phyloP scores from a whole-genome alignment of 306 rosid species.

The Fragaria vesca region DNA sequence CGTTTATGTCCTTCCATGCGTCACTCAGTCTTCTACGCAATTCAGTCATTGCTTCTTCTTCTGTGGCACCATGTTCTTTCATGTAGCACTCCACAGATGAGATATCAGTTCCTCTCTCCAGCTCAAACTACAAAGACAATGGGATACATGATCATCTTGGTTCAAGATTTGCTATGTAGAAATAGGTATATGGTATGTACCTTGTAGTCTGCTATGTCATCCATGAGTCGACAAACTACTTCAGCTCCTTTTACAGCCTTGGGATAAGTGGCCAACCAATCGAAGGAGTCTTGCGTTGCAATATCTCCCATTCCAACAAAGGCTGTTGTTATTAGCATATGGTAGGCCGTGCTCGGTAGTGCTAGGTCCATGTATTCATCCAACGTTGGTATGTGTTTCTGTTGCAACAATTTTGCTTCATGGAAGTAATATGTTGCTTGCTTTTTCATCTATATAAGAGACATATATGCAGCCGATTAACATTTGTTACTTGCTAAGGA shows the following conservation, averaged over 20 bases:
- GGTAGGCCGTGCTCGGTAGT: background rate
- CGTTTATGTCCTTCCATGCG: background rate
- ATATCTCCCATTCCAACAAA: slow-evolving; percentile 11
- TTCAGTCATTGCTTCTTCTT: background rate
- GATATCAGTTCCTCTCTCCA: background rate
- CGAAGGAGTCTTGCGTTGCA: slow-evolving; percentile 2
- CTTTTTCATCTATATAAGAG: background rate
- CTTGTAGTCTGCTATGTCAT: background rate
- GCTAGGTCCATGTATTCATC: background rate
- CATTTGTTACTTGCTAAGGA: too few species aligned
- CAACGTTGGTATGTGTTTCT: background rate
- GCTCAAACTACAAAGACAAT: background rate
- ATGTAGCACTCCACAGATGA: background rate
- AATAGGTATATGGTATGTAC: background rate
- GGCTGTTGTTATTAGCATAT: background rate
- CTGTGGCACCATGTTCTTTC: background rate
- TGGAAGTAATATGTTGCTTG: background rate
- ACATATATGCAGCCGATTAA: too few species aligned
- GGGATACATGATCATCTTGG: too few species aligned
- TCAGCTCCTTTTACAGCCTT: background rate
- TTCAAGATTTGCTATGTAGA: too few species aligned
- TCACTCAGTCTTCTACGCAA: too few species aligned
- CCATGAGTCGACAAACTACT: background rate
- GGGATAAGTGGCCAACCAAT: background rate
- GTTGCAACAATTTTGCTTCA: background rate